These are phyloP conservation scores for Exobasidium rhododendri DNA, from an alignment of 1,284 basidiomycete genomes.

Conservation along the genomic window DNA sequence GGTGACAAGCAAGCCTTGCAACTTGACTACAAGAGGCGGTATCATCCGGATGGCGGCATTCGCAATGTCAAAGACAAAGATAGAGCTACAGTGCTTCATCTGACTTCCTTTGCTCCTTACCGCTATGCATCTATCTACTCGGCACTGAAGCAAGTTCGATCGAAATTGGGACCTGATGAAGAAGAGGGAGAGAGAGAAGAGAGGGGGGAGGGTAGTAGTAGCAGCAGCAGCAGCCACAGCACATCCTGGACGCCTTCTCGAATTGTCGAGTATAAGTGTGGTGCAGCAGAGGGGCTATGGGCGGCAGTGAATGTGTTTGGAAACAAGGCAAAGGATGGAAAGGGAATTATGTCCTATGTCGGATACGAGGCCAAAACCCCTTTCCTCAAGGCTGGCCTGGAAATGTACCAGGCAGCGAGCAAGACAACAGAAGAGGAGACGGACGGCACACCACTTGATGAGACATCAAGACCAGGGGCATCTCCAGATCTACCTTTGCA, in stretches of 20 bases:
- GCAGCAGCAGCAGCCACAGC: not conserved
- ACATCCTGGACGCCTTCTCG: slow-evolving; percentile 32
- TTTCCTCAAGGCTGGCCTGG: slow-evolving; percentile 29
- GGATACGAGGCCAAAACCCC: slow-evolving; percentile 31
- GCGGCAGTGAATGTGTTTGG: slow-evolving; percentile 40
- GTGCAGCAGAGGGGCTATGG: slow-evolving; percentile 46
- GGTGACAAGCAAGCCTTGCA: not conserved
- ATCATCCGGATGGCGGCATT: not conserved
- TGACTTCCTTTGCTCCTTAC: not conserved
- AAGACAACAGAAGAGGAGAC: slow-evolving; percentile 9
- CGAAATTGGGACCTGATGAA: slow-evolving; percentile 4
- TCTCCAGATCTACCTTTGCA: not conserved
- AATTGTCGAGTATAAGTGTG: slow-evolving; percentile 38
- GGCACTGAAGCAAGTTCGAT: not conserved
- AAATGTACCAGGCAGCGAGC: slow-evolving; percentile 11
- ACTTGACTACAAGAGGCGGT: not conserved
- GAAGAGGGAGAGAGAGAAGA: not conserved
- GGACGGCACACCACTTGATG: not conserved
- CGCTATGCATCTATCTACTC: slow-evolving; percentile 5
- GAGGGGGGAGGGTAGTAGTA: too few species aligned
- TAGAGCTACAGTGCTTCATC: not conserved
- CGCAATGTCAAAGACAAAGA: not conserved
- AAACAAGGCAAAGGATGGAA: not conserved
- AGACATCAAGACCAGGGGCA: not conserved
- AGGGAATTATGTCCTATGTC: slow-evolving; percentile 13